Percentiles rank a stretch among this genome's conserved stretches.
These are phyloP conservation scores for Malania oleifera DNA, from an alignment of 164 flowering plant species.

Conservation along the genomic window DNA sequence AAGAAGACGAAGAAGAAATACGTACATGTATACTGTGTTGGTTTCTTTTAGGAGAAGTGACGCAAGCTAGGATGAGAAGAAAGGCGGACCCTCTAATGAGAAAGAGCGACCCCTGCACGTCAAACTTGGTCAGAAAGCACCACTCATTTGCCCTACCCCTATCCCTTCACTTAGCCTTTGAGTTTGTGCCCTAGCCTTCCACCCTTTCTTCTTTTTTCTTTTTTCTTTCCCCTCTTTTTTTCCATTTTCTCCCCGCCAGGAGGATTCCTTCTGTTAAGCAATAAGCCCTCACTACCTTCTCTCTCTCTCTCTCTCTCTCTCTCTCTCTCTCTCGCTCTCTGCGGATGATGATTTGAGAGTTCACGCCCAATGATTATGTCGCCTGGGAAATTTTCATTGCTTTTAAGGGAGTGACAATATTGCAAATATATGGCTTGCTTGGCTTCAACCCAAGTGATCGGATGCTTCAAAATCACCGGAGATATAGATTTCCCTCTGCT, in stretches of 20 bases:
- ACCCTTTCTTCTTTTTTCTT: too few relatives aligned
- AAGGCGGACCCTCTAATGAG: constrained; percentile 5
- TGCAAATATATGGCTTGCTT: too few relatives aligned
- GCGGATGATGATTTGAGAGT: constrained; percentile 8
- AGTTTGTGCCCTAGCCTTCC: too few relatives aligned
- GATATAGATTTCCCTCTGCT: constrained; percentile 4
- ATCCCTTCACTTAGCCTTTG: too few relatives aligned
- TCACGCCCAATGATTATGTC: constrained; percentile 47
- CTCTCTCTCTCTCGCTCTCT: constrained; percentile 4
- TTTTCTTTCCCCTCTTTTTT: too few relatives aligned
- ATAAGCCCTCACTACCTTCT: not conserved
- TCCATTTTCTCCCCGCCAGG: too few relatives aligned
- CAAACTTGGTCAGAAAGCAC: constrained; percentile 11
- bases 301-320: constrained; percentile 10
- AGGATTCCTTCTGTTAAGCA: not conserved
- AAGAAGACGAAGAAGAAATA: too few relatives aligned
- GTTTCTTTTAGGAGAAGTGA: constrained; percentile 10
- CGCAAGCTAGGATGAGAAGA: not conserved
- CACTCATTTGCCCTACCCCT: too few relatives aligned
- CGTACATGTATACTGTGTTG: not conserved
- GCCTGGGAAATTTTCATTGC: constrained; percentile 16
- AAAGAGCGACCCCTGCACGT: constrained; percentile 1
- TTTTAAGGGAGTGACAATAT: constrained; percentile 29
- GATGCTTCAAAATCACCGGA: constrained; percentile 3
- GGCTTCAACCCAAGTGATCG: constrained; percentile 35